phyloP scores from a whole-genome alignment of 768 basidiomycete species.

The Hygrocybe punicea region DNA sequence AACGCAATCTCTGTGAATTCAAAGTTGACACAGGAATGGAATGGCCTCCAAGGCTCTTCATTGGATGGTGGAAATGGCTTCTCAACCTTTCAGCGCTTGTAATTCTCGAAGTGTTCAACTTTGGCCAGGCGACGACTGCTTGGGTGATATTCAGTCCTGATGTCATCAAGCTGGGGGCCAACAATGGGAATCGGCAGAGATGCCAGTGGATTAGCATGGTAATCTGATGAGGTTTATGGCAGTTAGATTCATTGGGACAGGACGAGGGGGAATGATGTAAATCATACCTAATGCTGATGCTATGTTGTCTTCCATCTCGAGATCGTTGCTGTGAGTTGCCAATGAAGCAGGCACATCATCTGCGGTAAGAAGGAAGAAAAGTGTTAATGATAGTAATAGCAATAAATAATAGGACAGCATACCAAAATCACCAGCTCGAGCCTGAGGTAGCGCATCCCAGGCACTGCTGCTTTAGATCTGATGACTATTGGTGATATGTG shows the following conservation, averaged over 20 bases:
- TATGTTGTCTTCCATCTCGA: too few species aligned
- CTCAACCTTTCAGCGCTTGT: not conserved
- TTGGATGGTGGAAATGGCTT: slow-evolving; percentile 5
- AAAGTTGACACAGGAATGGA: slow-evolving; percentile 24
- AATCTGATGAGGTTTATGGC: not conserved
- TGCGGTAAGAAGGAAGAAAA: too few species aligned
- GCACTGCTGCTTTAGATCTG: too few species aligned
- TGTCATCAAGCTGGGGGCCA: slow-evolving; percentile 17
- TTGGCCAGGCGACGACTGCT: slow-evolving; percentile 7
- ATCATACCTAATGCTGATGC: too few species aligned
- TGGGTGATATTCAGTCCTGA: slow-evolving; percentile 28
- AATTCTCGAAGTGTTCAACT: slow-evolving; percentile 17
- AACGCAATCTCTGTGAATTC: slow-evolving; percentile 27
- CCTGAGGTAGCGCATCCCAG: too few species aligned
- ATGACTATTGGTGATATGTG: too few species aligned
- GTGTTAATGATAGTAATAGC: too few species aligned
- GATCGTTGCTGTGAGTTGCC: too few species aligned
- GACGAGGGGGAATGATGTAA: not conserved
- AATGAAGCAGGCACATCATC: too few species aligned
- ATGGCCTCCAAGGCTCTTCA: slow-evolving; percentile 26
- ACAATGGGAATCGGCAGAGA: not conserved
- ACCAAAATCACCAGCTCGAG: too few species aligned
- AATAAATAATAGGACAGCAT: too few species aligned
- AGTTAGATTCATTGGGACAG: not conserved
- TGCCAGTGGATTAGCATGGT: not conserved